A percentile compares a stretch with the other conserved stretches of the same genome.
Evolutionary conservation across 306 rosid genomes (phyloP).

Genomic region (Inga oerstediana): DNA sequence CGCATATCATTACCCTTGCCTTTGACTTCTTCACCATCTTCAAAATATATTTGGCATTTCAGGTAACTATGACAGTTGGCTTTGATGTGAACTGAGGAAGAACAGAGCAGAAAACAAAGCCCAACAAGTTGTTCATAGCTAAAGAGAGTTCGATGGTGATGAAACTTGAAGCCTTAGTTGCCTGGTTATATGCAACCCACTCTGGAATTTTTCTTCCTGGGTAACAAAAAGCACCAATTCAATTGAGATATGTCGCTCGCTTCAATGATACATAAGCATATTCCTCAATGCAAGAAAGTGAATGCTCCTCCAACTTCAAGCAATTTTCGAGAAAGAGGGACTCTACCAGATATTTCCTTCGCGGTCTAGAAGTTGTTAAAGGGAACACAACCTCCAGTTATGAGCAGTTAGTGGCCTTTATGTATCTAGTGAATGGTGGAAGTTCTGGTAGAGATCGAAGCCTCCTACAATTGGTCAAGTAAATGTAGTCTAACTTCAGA

Average conservation of each 20-base stretch:
- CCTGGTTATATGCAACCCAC: background rate
- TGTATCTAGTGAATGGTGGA: slow-evolving; percentile 6
- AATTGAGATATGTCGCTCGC: background rate
- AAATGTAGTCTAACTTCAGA: background rate
- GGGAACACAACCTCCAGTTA: background rate
- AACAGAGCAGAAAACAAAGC: slow-evolving; percentile 26
- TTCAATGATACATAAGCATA: slow-evolving; percentile 4
- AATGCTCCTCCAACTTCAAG: slow-evolving; percentile 2
- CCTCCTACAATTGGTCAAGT: background rate
- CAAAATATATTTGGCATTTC: background rate
- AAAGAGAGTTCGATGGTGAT: slow-evolving; percentile 7
- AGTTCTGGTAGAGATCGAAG: slow-evolving; percentile 23
- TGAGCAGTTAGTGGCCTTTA: slow-evolving; percentile 17
- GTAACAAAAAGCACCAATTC: slow-evolving; percentile 16
- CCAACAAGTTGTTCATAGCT: background rate
- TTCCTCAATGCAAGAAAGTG: background rate
- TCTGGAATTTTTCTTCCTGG: slow-evolving; percentile 28
- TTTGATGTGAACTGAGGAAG: background rate
- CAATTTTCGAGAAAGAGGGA: slow-evolving; percentile 19
- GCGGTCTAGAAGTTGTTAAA: background rate
- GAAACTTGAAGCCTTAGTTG: background rate
- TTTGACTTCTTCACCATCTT: background rate
- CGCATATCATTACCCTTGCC: background rate
- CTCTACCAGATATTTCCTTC: background rate
- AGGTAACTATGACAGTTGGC: background rate